These are phyloP conservation scores for Eucommia ulmoides DNA, from an alignment of 257 asterid genomes.

Conservation along the genomic window DNA sequence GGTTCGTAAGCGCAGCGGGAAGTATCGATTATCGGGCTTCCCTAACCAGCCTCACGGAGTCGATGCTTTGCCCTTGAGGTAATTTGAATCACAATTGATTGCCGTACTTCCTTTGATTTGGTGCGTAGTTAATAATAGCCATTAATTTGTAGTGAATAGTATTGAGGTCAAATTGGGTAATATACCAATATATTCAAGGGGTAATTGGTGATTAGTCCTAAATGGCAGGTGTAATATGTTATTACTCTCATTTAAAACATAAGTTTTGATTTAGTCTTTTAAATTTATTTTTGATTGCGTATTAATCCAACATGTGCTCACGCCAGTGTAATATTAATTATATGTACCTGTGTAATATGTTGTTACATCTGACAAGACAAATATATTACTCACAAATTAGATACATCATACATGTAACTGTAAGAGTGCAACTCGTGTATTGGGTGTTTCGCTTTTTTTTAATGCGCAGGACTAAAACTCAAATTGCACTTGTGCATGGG, in stretches of 20 bases:
- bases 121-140: too few species aligned
- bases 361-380: background rate
- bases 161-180: background rate
- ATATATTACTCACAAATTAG: background rate
- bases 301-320: too few species aligned
- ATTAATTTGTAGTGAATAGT: background rate
- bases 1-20: constrained; percentile 90
- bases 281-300: too few species aligned
- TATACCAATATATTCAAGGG: background rate
- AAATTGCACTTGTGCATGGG: too few species aligned
- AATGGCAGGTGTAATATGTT: background rate
- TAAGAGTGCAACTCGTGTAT: too few species aligned
- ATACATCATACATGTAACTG: too few species aligned
- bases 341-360: too few species aligned
- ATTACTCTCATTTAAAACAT: background rate
- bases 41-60: constrained; percentile 50
- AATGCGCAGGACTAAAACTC: too few species aligned
- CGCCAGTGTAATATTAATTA: too few species aligned
- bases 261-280: background rate
- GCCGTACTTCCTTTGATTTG: background rate
- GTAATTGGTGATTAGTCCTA: too few species aligned
- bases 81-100: background rate
- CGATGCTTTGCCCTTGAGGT: constrained; percentile 74
- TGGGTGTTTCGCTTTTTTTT: too few species aligned
- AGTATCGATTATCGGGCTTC: constrained; percentile 77